These are phyloP conservation scores for Debaryomycetaceae sp. DNA, from an alignment of 1,139 yeast species.

Conservation along the genomic window DNA sequence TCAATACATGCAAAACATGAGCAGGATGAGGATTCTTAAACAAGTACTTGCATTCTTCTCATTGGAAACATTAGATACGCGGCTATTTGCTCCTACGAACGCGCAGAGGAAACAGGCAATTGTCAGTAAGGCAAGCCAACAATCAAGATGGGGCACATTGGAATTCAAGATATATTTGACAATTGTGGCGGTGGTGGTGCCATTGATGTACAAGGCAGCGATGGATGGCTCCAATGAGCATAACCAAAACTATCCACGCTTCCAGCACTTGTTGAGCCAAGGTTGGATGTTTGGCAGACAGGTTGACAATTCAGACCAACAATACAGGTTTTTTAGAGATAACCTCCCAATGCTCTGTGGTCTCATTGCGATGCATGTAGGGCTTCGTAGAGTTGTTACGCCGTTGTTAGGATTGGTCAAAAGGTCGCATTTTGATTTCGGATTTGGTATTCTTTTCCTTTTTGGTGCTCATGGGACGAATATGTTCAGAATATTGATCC, in stretches of 20 bases:
- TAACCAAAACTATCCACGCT: slow-evolving; percentile 72
- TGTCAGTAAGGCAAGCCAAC: slow-evolving; percentile 39
- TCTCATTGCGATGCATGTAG: slow-evolving; percentile 53
- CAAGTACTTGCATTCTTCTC: slow-evolving; percentile 51
- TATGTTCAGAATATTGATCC: slow-evolving; percentile 54
- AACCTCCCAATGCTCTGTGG: slow-evolving; percentile 62
- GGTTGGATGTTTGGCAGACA: slow-evolving; percentile 80
- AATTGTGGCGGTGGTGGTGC: slow-evolving; percentile 66
- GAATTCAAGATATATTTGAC: slow-evolving; percentile 70
- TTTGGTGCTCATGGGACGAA: slow-evolving; percentile 79
- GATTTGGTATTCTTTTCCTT: slow-evolving; percentile 69
- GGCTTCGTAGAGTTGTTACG: slow-evolving; percentile 38
- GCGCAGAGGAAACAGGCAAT: slow-evolving; percentile 39
- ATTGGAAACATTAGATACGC: slow-evolving; percentile 72
- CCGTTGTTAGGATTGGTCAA: slow-evolving; percentile 17
- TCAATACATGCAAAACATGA: background rate
- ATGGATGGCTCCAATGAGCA: slow-evolving; percentile 74
- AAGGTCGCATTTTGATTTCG: slow-evolving; percentile 62
- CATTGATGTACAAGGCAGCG: slow-evolving; percentile 78
- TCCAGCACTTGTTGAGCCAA: slow-evolving; percentile 54
- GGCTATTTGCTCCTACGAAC: slow-evolving; percentile 58
- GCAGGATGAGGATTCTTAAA: slow-evolving; percentile 12
- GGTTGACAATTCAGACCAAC: slow-evolving; percentile 88
- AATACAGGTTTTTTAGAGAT: slow-evolving; percentile 83
- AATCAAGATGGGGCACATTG: slow-evolving; percentile 66